phyloP scores from a whole-genome alignment of 352 stramenopile genomes.

The Phytopythium mirpurense region DNA sequence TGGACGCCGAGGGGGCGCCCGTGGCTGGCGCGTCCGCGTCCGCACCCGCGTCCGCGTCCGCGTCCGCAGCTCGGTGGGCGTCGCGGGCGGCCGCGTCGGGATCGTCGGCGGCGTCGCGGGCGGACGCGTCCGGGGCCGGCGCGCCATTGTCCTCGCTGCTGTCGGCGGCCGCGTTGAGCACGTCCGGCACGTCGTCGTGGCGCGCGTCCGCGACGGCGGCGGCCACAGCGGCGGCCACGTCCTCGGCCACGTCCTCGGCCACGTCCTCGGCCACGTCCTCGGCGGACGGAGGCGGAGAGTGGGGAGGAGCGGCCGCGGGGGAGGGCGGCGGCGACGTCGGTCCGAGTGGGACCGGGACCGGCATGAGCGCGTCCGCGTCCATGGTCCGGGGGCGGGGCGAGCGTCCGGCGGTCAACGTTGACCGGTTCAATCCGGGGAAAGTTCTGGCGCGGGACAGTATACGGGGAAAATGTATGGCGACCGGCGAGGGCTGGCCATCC shows the following conservation, averaged over 20 bases:
- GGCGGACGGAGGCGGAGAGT: too few species aligned
- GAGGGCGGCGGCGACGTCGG: too few species aligned
- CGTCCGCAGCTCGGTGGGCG: too few species aligned
- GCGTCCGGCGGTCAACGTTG: not conserved
- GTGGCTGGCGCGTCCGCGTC: not conserved
- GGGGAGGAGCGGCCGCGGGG: too few species aligned
- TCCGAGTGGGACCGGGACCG: conserved; percentile 12
- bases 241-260: not conserved
- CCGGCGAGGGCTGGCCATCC: conserved; percentile 5
- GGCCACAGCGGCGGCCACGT: not conserved
- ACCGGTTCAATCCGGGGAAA: conserved; percentile 4
- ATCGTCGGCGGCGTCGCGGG: too few species aligned
- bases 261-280: not conserved
- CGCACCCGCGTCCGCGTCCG: not conserved
- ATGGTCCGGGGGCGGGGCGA: too few species aligned
- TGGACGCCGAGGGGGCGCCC: not conserved
- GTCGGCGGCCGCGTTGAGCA: not conserved
- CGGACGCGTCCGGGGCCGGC: too few species aligned
- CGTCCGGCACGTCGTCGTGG: not conserved
- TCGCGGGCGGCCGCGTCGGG: too few species aligned
- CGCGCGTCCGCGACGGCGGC: not conserved
- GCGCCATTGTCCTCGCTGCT: too few species aligned
- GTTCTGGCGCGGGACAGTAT: too few species aligned
- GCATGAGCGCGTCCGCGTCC: conserved; percentile 15
- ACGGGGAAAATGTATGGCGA: conserved; percentile 1